These are phyloP conservation scores for Phycomyces blakesleeanus DNA, from an alignment of 192 early-diverging fungal species.

Conservation along the genomic window DNA sequence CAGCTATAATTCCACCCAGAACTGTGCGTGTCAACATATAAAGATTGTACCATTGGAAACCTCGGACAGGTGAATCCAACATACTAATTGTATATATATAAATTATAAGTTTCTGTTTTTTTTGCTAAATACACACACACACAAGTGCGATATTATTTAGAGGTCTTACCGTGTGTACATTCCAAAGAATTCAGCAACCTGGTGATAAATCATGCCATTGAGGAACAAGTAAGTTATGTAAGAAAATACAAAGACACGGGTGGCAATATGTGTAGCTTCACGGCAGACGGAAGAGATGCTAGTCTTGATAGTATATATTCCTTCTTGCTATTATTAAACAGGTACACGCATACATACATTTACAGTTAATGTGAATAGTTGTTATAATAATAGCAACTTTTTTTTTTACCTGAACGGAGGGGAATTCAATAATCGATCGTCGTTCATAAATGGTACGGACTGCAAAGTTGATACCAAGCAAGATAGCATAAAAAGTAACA, in stretches of 20 bases:
- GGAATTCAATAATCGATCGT: neutral
- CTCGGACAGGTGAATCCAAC: slow-evolving; percentile 25
- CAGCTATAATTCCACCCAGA: slow-evolving; percentile 11
- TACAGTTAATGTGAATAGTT: no score
- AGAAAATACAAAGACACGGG: neutral
- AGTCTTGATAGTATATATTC: neutral
- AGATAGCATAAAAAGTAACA: slow-evolving; percentile 9
- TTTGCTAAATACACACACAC: neutral
- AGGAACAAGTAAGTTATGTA: slow-evolving; percentile 10
- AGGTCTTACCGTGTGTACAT: slow-evolving; percentile 8
- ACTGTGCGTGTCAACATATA: slow-evolving; percentile 19
- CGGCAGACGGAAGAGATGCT: neutral
- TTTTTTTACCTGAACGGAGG: slow-evolving; percentile 12
- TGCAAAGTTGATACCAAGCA: slow-evolving; percentile 6
- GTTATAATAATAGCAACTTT: neutral
- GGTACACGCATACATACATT: no score
- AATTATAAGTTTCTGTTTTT: neutral
- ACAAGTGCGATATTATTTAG: neutral
- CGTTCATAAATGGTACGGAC: neutral
- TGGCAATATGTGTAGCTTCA: neutral
- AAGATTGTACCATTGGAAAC: slow-evolving; percentile 33
- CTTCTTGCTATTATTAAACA: neutral
- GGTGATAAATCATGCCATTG: slow-evolving; percentile 13
- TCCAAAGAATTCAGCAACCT: slow-evolving; percentile 6
- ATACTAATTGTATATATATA: slow-evolving; percentile 1